phyloP scores from a whole-genome alignment of 2,329 filamentous ascomycete species.

The Laburnicola sp. region DNA sequence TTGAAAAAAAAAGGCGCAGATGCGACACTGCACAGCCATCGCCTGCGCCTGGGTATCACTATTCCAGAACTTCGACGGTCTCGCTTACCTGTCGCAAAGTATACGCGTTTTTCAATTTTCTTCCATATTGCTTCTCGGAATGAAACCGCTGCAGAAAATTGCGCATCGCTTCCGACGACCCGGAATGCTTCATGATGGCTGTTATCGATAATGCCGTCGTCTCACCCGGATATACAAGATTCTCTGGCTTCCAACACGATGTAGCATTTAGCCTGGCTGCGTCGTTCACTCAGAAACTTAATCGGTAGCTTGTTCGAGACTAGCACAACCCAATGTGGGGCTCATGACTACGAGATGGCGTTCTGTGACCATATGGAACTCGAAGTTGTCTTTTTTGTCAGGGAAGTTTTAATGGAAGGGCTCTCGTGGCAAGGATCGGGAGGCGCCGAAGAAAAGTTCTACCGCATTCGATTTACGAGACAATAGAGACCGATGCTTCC shows the following conservation, averaged over 20 bases:
- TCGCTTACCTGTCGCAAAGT: neutral
- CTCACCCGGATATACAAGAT: neutral
- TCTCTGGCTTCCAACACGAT: neutral
- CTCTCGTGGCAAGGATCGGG: too few relatives aligned
- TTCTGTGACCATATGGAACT: too few relatives aligned
- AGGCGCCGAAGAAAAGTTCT: too few relatives aligned
- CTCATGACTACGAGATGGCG: too few relatives aligned
- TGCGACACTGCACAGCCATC: neutral
- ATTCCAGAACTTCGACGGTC: neutral
- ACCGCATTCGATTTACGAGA: too few relatives aligned
- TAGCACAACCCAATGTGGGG: too few relatives aligned
- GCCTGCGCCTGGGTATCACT: neutral
- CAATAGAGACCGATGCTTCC: too few relatives aligned
- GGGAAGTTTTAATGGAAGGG: too few relatives aligned
- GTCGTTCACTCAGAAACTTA: neutral
- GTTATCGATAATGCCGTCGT: neutral
- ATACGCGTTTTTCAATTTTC: neutral
- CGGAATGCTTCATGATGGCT: neutral
- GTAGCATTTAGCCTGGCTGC: slow-evolving; percentile 1
- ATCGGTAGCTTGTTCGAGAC: neutral
- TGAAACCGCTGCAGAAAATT: neutral
- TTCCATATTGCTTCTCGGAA: neutral
- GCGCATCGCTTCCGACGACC: neutral
- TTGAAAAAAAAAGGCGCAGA: too few relatives aligned
- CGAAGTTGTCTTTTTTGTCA: too few relatives aligned